Base-by-base conservation (phyloP, 306 rosid species). In the Vachellia collinsii region DNA sequence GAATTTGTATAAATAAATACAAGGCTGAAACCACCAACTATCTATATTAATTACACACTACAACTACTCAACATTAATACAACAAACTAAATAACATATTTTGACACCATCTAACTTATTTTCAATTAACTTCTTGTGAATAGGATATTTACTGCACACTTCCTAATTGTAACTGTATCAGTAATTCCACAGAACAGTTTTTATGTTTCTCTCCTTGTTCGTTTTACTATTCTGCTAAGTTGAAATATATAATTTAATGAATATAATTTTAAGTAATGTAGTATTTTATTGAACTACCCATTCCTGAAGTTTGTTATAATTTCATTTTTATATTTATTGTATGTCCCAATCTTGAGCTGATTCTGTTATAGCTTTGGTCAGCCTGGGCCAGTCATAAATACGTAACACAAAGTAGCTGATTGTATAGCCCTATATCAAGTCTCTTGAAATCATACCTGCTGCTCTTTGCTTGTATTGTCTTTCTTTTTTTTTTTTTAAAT, bases 371-470 rank as follows among this genome's bases (percentile, higher is more conserved):
- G 74, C 5, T 69, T 37, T 65, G 11, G 46, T 63, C 70, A 65
- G 23, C 46, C 70, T 65, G 38, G 44, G 22, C 23, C 14, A 38
- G 41, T 38, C 7, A 38, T 29, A 29, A 43, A n/a, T 41, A 4
- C 13, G 23, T 71, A 3, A 72, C 25, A 4, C 20, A 14, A 41
- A 43, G 8, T 11, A 41, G 44, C 70, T 70, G 56, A 75, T 74
- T 79, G 29, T 38, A 63, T 76, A 20, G 42, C 76, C 54, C 8
- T 7, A 20, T 11, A 4, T 36, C 36, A 4, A 65, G 56, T 65
- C 38, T 46, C 20, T 42, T 61, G 38, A 56, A 73, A 78, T 68
- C 67, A 80, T 76, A 46, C 34, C 70, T 56, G 29, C 64, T 71
- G 63, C 66, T 50, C 20, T 67, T 46, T 72, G 36, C 54, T 80